Base-by-base conservation (phyloP, 1,284 basidiomycete species). In the Gymnopus androsaceus region DNA sequence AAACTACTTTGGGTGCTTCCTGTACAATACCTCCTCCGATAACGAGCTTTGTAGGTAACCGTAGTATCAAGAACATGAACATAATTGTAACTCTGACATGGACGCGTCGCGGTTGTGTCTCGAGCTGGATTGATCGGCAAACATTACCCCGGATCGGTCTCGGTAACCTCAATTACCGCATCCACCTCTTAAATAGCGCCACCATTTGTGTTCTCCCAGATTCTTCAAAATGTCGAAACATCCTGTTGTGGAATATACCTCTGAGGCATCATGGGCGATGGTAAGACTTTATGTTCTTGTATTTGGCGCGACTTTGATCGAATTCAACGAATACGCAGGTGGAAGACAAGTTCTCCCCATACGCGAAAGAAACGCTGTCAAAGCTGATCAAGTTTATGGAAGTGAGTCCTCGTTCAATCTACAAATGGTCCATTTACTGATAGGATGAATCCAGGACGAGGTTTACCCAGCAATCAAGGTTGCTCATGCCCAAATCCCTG, bases 331-430 rank as follows among this genome's bases (percentile, higher is more conserved):
- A 51, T 36, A 62, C 47, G 47, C 64, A 95, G 93, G 77, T 95
- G 55, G 91, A 95, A 75, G 89, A 93, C 78, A 93, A 92, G 74
- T 90, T 98, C 81, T 92, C 92, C 5, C 82, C 87, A 11, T 92
- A 83, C 65, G 96, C 88, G 36, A 95, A 94, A 75, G 87, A 94
- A 64, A 90, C 85, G 4, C 80, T 98, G 45, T 79, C 84, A 50
- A 94, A 90, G 66, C 82, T 98, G 55, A 84, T 97, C 66, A 75
- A 77, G 45, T 98, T 98, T 71, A 80, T 95, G 56, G 85, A 94
- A 75, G 94, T 91, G 60, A 62, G 82, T 70, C 30, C n/a, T 0
- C 19, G 12, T 3, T 25, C 30, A 27, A 36, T 42, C n/a, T 38
- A 6, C 33, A 28, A 31, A 34, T 46, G 37, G 21, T 41, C 7